Percentiles rank a stretch among this genome's conserved stretches.
phyloP scores from a whole-genome alignment of 306 rosid genomes.

The Vigna radiata region DNA sequence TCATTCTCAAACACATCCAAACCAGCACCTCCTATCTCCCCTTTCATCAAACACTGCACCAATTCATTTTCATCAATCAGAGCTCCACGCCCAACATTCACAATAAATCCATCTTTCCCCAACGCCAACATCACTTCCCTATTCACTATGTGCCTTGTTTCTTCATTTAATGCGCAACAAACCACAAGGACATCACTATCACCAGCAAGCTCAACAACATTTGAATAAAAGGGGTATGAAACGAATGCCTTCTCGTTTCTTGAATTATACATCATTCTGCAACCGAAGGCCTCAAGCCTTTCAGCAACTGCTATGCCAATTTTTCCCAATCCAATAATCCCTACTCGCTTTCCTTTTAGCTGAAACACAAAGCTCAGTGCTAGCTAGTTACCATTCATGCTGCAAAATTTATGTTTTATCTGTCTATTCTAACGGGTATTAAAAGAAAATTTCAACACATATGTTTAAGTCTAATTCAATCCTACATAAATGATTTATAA shows the following conservation, averaged over 20 bases:
- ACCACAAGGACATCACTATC: background rate
- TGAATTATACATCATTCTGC: constrained; percentile 51
- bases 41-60: constrained; percentile 49
- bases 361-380: constrained; percentile 34
- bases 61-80: constrained; percentile 56
- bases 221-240: constrained; percentile 48
- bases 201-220: constrained; percentile 45
- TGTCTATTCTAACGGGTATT: background rate
- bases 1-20: constrained; percentile 69
- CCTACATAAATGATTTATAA: too few species aligned
- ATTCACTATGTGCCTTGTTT: constrained; percentile 54
- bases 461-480: too few species aligned
- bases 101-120: constrained; percentile 55
- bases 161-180: background rate
- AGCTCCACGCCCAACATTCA: constrained; percentile 59
- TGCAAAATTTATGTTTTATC: background rate
- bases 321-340: constrained; percentile 62
- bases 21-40: constrained; percentile 62
- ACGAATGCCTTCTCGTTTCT: constrained; percentile 33
- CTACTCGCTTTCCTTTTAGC: constrained; percentile 54
- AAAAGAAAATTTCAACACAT: too few species aligned
- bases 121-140: constrained; percentile 45
- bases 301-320: constrained; percentile 55
- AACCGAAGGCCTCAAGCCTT: constrained; percentile 56
- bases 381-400: background rate